phyloP scores from a whole-genome alignment of 2,329 filamentous ascomycete genomes.

The Simplicillium aogashimaense region DNA sequence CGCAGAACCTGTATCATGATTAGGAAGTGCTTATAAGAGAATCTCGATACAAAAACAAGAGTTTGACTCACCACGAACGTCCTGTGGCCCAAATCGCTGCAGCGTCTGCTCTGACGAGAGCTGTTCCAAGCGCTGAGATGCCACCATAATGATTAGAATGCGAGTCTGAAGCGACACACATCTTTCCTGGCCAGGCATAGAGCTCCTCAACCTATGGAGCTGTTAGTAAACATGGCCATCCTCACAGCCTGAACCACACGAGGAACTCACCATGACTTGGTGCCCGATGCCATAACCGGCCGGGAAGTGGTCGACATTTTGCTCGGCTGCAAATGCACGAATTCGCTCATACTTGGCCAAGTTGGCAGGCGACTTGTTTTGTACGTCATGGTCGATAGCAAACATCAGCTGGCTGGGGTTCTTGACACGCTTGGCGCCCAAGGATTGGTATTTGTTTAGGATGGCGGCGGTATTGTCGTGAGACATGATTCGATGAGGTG shows the following conservation, averaged over 20 bases:
- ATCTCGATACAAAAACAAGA: neutral
- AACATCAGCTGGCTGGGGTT: conserved; percentile 68
- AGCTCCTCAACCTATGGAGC: conserved; percentile 63
- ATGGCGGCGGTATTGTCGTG: conserved; percentile 80
- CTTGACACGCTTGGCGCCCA: conserved; percentile 63
- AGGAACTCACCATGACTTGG: conserved; percentile 54
- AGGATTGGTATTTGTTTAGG: conserved; percentile 65
- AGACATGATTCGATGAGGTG: conserved; percentile 69
- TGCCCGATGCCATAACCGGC: conserved; percentile 79
- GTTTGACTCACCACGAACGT: conserved; percentile 35
- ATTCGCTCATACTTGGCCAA: conserved; percentile 76
- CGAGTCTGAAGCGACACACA: conserved; percentile 68
- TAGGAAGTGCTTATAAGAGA: neutral
- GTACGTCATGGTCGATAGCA: conserved; percentile 80
- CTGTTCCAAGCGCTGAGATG: conserved; percentile 65
- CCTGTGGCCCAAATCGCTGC: conserved; percentile 78
- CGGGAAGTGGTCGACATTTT: conserved; percentile 69
- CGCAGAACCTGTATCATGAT: conserved; percentile 60
- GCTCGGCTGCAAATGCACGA: conserved; percentile 67
- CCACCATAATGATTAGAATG: conserved; percentile 82
- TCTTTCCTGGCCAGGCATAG: conserved; percentile 71
- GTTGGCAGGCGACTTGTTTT: conserved; percentile 71
- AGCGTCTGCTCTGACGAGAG: conserved; percentile 80
- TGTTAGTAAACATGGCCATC: conserved; percentile 3
- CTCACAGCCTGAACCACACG: too few relatives aligned